These are phyloP conservation scores for Neurospora tetrasperma DNA, from an alignment of 495 filamentous ascomycete genomes.

Conservation along the genomic window DNA sequence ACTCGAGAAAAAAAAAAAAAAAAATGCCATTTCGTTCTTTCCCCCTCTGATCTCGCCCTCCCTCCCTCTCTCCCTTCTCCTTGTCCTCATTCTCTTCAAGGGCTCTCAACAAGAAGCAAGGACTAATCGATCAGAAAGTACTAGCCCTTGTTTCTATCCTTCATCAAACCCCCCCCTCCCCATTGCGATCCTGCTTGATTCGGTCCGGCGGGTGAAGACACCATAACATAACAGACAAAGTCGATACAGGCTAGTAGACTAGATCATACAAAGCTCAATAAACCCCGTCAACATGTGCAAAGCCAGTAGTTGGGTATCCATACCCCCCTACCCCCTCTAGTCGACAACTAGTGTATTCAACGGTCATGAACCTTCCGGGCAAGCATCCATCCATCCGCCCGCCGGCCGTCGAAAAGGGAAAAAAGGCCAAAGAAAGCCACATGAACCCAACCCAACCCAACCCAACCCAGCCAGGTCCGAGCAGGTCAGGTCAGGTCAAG, in stretches of 20 bases:
- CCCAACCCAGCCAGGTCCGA: background rate
- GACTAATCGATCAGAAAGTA: background rate
- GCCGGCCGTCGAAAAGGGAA: background rate
- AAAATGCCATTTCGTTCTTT: background rate
- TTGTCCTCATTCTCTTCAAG: background rate
- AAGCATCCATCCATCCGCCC: too few relatives aligned
- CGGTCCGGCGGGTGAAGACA: background rate
- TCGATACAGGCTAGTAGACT: background rate
- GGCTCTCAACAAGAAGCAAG: background rate
- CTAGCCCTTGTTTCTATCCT: background rate
- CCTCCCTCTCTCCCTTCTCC: background rate
- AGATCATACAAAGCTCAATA: background rate
- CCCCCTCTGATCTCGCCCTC: background rate
- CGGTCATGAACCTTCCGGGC: too few relatives aligned
- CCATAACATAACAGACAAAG: background rate
- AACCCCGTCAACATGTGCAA: background rate
- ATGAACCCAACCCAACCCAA: background rate
- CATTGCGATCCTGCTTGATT: background rate
- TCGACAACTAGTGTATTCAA: background rate
- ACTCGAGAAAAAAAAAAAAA: background rate
- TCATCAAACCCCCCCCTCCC: background rate
- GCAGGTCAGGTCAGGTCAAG: background rate
- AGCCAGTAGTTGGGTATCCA: background rate
- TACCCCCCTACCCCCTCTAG: background rate
- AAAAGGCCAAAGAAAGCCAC: background rate